phyloP scores from a whole-genome alignment of 345 rosid genomes.

The Acer negundo region DNA sequence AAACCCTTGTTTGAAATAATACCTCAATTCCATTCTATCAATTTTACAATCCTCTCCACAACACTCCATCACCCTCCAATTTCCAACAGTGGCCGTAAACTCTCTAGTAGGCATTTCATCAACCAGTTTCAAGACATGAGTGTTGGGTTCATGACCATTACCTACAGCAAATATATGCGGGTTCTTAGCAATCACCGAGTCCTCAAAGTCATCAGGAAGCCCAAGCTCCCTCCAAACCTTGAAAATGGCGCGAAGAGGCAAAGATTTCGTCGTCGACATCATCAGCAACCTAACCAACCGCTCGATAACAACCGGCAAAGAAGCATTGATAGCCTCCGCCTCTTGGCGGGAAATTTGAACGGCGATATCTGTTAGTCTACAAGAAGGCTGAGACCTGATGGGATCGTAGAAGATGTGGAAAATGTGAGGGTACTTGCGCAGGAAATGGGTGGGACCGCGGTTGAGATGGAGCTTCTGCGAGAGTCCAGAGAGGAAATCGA shows the following conservation, averaged over 20 bases:
- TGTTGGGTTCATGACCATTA: slow-evolving; percentile 47
- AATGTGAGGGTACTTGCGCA: slow-evolving; percentile 75
- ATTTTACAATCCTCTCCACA: slow-evolving; percentile 52
- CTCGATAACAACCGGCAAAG: slow-evolving; percentile 56
- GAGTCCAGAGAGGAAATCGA: slow-evolving; percentile 78
- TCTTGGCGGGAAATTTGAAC: slow-evolving; percentile 56
- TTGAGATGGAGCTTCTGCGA: slow-evolving; percentile 87
- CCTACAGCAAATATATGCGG: slow-evolving; percentile 50
- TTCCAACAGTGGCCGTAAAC: slow-evolving; percentile 67
- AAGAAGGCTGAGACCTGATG: slow-evolving; percentile 52
- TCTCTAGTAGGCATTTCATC: slow-evolving; percentile 33
- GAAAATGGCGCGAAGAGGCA: slow-evolving; percentile 84
- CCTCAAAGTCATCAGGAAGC: slow-evolving; percentile 93
- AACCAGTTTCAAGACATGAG: slow-evolving; percentile 64
- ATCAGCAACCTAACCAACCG: slow-evolving; percentile 61
- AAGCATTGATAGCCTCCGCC: slow-evolving; percentile 48
- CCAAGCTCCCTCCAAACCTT: slow-evolving; percentile 96
- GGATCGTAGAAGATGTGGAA: slow-evolving; percentile 69
- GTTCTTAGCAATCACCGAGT: slow-evolving; percentile 65
- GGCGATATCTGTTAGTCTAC: slow-evolving; percentile 63
- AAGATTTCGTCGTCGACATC: slow-evolving; percentile 62
- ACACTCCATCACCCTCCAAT: slow-evolving; percentile 78
- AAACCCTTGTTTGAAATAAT: slow-evolving; percentile 64
- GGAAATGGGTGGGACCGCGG: slow-evolving; percentile 76
- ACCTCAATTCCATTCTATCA: slow-evolving; percentile 52